These are phyloP conservation scores for Stephanodiscus minutulus DNA, from an alignment of 108 stramenopile genomes.

Conservation along the genomic window DNA sequence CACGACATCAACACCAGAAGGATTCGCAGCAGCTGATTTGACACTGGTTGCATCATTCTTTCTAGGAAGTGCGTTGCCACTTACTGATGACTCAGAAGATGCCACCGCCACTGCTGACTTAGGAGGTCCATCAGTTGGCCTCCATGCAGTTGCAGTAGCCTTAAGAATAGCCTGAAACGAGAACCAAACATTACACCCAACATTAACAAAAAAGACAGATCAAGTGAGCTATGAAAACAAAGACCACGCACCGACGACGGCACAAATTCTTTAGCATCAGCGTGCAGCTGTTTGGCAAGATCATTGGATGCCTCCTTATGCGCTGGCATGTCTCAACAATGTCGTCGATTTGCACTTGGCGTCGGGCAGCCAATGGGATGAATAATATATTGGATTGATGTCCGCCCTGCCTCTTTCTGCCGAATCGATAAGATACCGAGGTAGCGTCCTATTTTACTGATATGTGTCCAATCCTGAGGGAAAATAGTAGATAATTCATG, in stretches of 20 bases:
- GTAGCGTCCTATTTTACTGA: not conserved
- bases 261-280: conserved; percentile 38
- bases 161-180: conserved; percentile 28
- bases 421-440: not conserved
- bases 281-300: conserved; percentile 9
- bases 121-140: conserved; percentile 13
- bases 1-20: conserved; percentile 8
- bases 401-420: not conserved
- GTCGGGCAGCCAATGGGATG: not conserved
- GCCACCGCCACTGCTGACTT: conserved; percentile 21
- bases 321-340: conserved; percentile 12
- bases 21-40: conserved; percentile 20
- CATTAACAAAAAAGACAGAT: not conserved
- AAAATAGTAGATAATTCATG: not conserved
- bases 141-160: conserved; percentile 31
- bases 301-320: conserved; percentile 5
- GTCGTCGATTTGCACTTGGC: not conserved
- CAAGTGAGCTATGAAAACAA: not conserved
- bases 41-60: conserved; percentile 7
- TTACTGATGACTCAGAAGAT: conserved; percentile 4
- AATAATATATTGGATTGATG: not conserved
- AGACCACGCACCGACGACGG: conserved; percentile 30
- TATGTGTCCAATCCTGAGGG: not conserved
- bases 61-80: not conserved
- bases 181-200: not conserved